A percentile compares a stretch with the other conserved stretches of the same genome.
These are phyloP conservation scores for Colletotrichum liriopes DNA, from an alignment of 2,329 filamentous ascomycete genomes.

Conservation along the genomic window DNA sequence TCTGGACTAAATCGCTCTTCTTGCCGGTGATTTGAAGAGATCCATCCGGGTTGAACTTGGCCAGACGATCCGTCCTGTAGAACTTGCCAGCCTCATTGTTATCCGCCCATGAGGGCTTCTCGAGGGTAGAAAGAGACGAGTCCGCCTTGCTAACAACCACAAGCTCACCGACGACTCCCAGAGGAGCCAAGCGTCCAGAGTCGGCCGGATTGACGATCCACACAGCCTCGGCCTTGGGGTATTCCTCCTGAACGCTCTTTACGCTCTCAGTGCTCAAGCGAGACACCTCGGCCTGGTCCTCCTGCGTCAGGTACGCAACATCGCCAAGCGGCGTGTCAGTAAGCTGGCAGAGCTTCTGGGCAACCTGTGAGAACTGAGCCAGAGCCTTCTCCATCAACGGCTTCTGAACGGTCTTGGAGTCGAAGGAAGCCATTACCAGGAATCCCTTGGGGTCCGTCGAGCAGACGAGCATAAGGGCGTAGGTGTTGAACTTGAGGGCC, in stretches of 20 bases:
- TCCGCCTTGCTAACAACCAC: slow-evolving; percentile 54
- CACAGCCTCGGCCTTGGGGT: slow-evolving; percentile 48
- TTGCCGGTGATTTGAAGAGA: slow-evolving; percentile 51
- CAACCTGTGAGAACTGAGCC: slow-evolving; percentile 66
- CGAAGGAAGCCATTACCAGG: slow-evolving; percentile 75
- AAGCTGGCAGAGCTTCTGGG: slow-evolving; percentile 63
- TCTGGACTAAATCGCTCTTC: slow-evolving; percentile 36
- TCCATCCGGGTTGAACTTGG: slow-evolving; percentile 54
- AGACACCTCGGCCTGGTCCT: slow-evolving; percentile 54
- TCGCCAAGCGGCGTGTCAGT: slow-evolving; percentile 52
- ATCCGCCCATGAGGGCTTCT: slow-evolving; percentile 50
- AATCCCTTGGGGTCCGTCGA: slow-evolving; percentile 71
- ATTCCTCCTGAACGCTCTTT: slow-evolving; percentile 46
- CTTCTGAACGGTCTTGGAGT: slow-evolving; percentile 70
- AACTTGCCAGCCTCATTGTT: slow-evolving; percentile 48
- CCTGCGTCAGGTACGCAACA: slow-evolving; percentile 53
- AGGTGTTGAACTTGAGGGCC: slow-evolving; percentile 72
- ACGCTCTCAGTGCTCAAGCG: slow-evolving; percentile 48
- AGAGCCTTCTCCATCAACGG: slow-evolving; percentile 69
- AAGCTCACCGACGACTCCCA: slow-evolving; percentile 62
- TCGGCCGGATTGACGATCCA: slow-evolving; percentile 60
- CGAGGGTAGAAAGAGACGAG: slow-evolving; percentile 47
- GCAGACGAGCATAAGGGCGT: slow-evolving; percentile 77
- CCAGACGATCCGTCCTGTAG: slow-evolving; percentile 59
- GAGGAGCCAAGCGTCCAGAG: slow-evolving; percentile 54